Evolutionary conservation across 495 filamentous ascomycete genomes (phyloP).

Genomic region (Tuber calosporum): DNA sequence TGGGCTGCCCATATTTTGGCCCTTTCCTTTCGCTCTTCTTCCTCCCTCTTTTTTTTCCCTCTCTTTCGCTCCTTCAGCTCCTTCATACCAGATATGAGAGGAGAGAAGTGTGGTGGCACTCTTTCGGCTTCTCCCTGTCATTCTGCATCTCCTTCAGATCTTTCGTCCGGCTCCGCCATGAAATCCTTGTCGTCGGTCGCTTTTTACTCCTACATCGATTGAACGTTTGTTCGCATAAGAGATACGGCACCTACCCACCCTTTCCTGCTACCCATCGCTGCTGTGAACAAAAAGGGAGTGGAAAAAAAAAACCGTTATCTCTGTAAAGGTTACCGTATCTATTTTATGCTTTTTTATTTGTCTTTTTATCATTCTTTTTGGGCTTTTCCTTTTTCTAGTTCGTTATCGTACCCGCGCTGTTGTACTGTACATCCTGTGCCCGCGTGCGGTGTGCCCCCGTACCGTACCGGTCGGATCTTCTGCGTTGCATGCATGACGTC

Average conservation of each 20-base stretch:
- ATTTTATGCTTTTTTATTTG: conserved; percentile 11
- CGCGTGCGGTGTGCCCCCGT: neutral
- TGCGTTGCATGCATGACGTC: conserved; percentile 1
- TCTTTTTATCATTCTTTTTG: conserved; percentile 33
- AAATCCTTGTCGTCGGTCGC: conserved; percentile 4
- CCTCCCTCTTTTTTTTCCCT: neutral
- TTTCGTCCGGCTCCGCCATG: neutral
- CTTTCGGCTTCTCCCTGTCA: neutral
- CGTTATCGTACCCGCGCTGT: neutral
- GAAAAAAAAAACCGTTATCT: neutral
- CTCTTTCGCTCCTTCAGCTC: neutral
- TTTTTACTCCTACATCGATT: neutral
- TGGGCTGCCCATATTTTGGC: neutral
- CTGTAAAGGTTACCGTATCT: neutral
- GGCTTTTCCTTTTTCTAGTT: conserved; percentile 3
- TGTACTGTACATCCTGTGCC: neutral
- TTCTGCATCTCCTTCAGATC: neutral
- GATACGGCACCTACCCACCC: neutral
- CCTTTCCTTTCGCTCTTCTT: neutral
- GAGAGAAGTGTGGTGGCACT: conserved; percentile 1
- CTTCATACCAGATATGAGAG: neutral
- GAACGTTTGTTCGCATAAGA: neutral
- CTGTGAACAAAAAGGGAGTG: neutral
- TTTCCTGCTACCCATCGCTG: neutral
- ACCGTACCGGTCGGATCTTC: neutral